These are phyloP conservation scores for Aspergillus sp. DNA, from an alignment of 2,329 filamentous ascomycete species.

Conservation along the genomic window DNA sequence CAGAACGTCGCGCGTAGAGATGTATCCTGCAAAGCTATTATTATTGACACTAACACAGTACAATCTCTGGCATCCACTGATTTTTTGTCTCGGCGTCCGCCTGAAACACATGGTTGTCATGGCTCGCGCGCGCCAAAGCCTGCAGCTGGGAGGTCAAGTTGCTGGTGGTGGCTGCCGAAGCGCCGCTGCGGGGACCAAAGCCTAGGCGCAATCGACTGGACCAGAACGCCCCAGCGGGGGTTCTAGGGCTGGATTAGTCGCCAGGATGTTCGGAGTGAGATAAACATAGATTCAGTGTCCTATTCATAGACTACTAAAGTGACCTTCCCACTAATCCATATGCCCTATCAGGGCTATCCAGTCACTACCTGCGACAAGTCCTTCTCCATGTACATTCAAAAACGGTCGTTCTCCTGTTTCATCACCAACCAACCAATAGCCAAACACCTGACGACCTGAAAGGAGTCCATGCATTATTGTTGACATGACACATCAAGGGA, in stretches of 20 bases:
- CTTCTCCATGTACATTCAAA: neutral
- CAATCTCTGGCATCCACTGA: conserved; percentile 1
- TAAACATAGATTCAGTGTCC: conserved; percentile 7
- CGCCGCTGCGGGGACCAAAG: conserved; percentile 7
- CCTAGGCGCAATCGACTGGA: neutral
- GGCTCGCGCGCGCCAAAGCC: conserved; percentile 11
- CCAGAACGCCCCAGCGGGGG: neutral
- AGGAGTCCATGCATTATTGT: conserved; percentile 13
- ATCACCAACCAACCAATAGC: conserved; percentile 13
- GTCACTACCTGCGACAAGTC: neutral
- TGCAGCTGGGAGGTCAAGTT: neutral
- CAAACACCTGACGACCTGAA: conserved; percentile 1
- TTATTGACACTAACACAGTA: neutral
- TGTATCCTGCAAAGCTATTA: neutral
- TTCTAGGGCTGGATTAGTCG: neutral
- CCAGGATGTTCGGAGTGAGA: neutral
- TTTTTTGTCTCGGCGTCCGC: neutral
- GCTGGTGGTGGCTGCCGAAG: conserved; percentile 5
- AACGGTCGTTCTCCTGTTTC: neutral
- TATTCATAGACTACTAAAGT: conserved; percentile 6
- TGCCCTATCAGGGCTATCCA: neutral
- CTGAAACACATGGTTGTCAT: conserved; percentile 10
- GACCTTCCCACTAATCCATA: neutral
- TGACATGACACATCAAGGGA: conserved; percentile 19
- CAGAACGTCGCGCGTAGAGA: neutral